Base-by-base conservation (phyloP, 495 filamentous ascomycete genomes). In the Extremus antarcticus region DNA sequence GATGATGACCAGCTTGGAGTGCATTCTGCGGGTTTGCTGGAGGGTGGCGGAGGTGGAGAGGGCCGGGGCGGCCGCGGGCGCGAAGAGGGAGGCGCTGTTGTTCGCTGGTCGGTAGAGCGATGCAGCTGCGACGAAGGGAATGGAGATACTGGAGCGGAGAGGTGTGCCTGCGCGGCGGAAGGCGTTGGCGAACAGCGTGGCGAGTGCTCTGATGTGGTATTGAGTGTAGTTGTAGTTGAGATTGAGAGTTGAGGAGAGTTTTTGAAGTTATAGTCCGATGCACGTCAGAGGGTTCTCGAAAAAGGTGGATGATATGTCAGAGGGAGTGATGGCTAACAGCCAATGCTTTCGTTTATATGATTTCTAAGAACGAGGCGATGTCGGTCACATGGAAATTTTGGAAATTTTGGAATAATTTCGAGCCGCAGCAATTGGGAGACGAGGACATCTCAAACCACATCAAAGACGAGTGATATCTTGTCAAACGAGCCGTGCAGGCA, bases 141-240 rank as follows among this genome's bases (percentile, higher is more conserved):
- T 66, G 69, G 74, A 66, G 70, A 84, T 35, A 65, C 76, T 69
- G 66, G 81, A 79, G 65, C 82, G 71, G 69, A 87, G 73, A 70
- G 74, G 51, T 70, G 80, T 69, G 76, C 73, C 61, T 66, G 78
- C 68, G 65, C 78, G 71, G 68, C 84, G 82, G 70, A 80, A 77
- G 40, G 79, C 73, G 60, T 79, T 86, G 73, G 88, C 86, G 80
- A 92, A 95, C 89, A 94, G 79, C 71, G 86, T 94, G 88, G 60
- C 69, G 69, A n/a, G n/a, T n/a, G n/a, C n/a, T n/a, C n/a, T n/a
- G n/a, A n/a, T n/a, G n/a, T n/a, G n/a, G n/a, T n/a, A n/a, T n/a
- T n/a, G 24, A 24, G 19, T 15, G 46, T 15, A n/a, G 41, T 45
- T 45, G 41, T 9, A 21, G 41, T 45, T 7, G 15, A 8, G 15